These are phyloP conservation scores for Emericellopsis atlantica DNA, from an alignment of 2,329 filamentous ascomycete species.

Conservation along the genomic window DNA sequence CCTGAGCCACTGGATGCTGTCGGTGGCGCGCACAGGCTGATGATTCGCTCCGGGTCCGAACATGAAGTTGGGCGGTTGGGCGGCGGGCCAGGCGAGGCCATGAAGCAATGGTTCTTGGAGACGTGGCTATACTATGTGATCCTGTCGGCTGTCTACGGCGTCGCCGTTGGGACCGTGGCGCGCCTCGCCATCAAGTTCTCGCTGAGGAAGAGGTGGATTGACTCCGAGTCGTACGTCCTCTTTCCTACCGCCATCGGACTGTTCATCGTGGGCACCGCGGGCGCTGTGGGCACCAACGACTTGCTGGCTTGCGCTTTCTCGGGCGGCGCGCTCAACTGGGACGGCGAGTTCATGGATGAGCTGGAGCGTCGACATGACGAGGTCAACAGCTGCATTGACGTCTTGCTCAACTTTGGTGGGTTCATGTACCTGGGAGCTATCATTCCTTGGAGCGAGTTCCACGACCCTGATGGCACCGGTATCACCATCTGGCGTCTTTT, in stretches of 20 bases:
- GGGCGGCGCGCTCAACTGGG: slow-evolving; percentile 48
- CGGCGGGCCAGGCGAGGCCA: slow-evolving; percentile 34
- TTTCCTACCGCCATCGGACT: slow-evolving; percentile 39
- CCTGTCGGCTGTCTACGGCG: slow-evolving; percentile 38
- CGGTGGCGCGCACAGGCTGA: slow-evolving; percentile 20
- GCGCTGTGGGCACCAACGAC: slow-evolving; percentile 45
- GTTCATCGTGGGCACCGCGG: slow-evolving; percentile 44
- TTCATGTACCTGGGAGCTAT: slow-evolving; percentile 47
- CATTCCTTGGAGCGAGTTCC: slow-evolving; percentile 42
- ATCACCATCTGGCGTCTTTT: slow-evolving; percentile 37
- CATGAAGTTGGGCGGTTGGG: slow-evolving; percentile 32
- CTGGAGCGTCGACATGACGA: slow-evolving; percentile 44
- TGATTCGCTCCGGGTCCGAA: slow-evolving; percentile 12
- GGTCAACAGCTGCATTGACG: slow-evolving; percentile 45
- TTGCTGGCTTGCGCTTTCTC: slow-evolving; percentile 48
- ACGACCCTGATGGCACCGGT: slow-evolving; percentile 37
- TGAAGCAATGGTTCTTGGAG: slow-evolving; percentile 46
- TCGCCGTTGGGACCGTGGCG: slow-evolving; percentile 32
- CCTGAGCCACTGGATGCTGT: slow-evolving; percentile 26
- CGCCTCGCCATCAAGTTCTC: slow-evolving; percentile 33
- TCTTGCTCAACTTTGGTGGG: slow-evolving; percentile 45
- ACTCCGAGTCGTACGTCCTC: slow-evolving; percentile 39
- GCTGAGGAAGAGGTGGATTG: slow-evolving; percentile 32
- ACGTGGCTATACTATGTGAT: slow-evolving; percentile 47
- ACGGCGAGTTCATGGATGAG: slow-evolving; percentile 43